phyloP scores from a whole-genome alignment of 768 basidiomycete genomes.

The Lactifluus hygrophoroides region DNA sequence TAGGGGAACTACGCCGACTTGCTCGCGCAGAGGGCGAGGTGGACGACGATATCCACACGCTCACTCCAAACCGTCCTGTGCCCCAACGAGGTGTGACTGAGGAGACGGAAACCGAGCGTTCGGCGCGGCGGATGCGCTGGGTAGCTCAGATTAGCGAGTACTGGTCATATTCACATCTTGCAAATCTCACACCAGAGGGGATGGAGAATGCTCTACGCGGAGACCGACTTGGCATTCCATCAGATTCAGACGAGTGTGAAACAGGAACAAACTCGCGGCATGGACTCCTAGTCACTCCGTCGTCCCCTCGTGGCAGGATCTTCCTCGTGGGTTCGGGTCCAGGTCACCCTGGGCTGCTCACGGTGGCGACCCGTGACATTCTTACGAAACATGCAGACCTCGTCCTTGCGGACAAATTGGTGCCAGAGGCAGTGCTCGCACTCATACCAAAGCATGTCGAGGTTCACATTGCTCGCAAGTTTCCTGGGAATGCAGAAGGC shows the following conservation, averaged over 20 bases:
- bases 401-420: slow-evolving; percentile 94
- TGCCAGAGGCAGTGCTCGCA: slow-evolving; percentile 78
- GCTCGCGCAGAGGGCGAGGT: slow-evolving; percentile 38
- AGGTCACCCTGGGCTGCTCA: slow-evolving; percentile 88
- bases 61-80: slow-evolving; percentile 66
- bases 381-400: slow-evolving; percentile 76
- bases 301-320: slow-evolving; percentile 52
- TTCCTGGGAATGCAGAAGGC: slow-evolving; percentile 93
- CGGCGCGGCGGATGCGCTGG: slow-evolving; percentile 77
- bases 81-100: slow-evolving; percentile 40
- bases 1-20: slow-evolving; percentile 59
- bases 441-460: slow-evolving; percentile 67
- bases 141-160: slow-evolving; percentile 95
- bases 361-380: slow-evolving; percentile 73
- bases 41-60: slow-evolving; percentile 43
- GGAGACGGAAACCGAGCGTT: slow-evolving; percentile 34
- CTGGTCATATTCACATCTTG: slow-evolving; percentile 77
- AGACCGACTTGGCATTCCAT: slow-evolving; percentile 20
- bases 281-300: slow-evolving; percentile 23
- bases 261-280: slow-evolving; percentile 21
- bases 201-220: slow-evolving; percentile 57
- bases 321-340: slow-evolving; percentile 91
- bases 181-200: slow-evolving; percentile 54
- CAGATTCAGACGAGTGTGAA: neutral
- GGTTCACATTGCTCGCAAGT: slow-evolving; percentile 89